Evolutionary conservation across 1,139 yeast species (phyloP).

Genomic region (Candida labiduridarum): DNA sequence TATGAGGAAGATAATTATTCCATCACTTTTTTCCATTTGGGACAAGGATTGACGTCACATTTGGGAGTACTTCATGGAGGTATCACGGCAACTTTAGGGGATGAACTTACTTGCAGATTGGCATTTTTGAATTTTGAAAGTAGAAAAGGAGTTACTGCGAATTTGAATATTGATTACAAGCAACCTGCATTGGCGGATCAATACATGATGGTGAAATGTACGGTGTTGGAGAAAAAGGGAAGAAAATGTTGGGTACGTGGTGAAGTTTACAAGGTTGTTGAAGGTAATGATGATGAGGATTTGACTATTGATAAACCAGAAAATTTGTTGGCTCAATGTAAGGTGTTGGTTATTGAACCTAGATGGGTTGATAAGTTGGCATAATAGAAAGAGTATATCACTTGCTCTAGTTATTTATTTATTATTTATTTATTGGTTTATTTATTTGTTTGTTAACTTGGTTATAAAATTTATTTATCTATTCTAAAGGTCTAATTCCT

Average conservation of each 20-base stretch:
- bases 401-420: background rate
- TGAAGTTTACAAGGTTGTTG: slow-evolving; percentile 25
- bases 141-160: slow-evolving; percentile 49
- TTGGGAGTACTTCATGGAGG: slow-evolving; percentile 60
- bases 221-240: slow-evolving; percentile 34
- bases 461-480: background rate
- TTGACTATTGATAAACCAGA: slow-evolving; percentile 22
- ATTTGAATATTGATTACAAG: slow-evolving; percentile 44
- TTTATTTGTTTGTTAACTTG: slow-evolving; percentile 11
- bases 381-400: background rate
- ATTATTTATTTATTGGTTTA: slow-evolving; percentile 1
- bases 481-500: background rate
- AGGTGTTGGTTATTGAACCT: slow-evolving; percentile 49
- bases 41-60: slow-evolving; percentile 51
- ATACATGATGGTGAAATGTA: slow-evolving; percentile 40
- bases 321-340: slow-evolving; percentile 41
- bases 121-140: slow-evolving; percentile 51
- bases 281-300: slow-evolving; percentile 18
- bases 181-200: slow-evolving; percentile 40
- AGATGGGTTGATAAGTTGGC: slow-evolving; percentile 46
- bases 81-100: slow-evolving; percentile 53
- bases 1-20: slow-evolving; percentile 23
- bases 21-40: slow-evolving; percentile 48
- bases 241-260: slow-evolving; percentile 50
- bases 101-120: slow-evolving; percentile 55